Conservation (phyloP, 257 asterid species). For the Nicotiana otophora region DNA sequence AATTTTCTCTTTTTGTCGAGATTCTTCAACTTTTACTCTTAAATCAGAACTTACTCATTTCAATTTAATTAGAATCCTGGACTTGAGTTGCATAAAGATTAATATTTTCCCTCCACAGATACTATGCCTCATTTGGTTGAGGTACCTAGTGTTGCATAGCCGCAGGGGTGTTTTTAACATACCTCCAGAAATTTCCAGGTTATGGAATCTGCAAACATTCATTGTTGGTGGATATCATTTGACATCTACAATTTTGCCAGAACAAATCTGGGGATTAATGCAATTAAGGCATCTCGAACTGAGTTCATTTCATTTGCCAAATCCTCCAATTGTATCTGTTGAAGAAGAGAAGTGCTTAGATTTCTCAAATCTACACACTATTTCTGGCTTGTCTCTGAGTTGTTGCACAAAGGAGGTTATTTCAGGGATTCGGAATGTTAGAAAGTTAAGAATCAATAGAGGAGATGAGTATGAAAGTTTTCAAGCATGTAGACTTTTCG, state of each 20-base stretch:
- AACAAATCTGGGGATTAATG: not conserved
- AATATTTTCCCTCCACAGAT: not conserved
- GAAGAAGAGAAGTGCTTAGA: not conserved
- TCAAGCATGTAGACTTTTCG: too few relatives aligned
- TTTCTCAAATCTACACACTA: not conserved
- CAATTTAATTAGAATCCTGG: slow-evolving; percentile 9
- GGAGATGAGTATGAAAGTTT: too few relatives aligned
- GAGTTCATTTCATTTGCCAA: not conserved
- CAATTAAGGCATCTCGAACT: not conserved
- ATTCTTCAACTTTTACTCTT: not conserved
- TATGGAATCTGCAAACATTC: not conserved
- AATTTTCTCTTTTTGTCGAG: not conserved
- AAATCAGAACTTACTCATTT: not conserved
- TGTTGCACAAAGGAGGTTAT: not conserved
- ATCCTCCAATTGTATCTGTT: not conserved
- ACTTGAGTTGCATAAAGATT: not conserved
- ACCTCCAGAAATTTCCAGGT: not conserved
- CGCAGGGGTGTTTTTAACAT: not conserved
- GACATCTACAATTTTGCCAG: not conserved
- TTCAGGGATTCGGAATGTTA: not conserved
- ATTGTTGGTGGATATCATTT: not conserved
- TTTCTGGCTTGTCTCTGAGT: not conserved
- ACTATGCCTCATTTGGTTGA: not conserved
- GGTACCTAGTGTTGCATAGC: not conserved
- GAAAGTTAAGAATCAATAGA: not conserved